Evolutionary conservation across 1,284 basidiomycete species (phyloP), one percentile per base, ranked within the genome.

Genomic region (Bondarzewia mesenterica): DNA sequence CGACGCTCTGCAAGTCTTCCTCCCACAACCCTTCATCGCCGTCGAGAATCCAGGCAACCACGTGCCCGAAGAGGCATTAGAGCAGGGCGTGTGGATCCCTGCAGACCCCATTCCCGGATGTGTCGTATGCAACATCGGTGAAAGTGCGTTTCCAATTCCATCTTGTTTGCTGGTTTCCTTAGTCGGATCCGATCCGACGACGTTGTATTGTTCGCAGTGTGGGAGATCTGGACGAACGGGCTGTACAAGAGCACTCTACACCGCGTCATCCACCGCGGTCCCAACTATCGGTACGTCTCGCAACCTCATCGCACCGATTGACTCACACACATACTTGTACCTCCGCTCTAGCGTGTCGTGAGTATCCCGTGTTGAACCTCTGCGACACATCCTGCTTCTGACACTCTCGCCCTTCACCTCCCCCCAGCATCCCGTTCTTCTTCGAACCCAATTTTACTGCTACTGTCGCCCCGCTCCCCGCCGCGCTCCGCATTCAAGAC

Each of bases 201-300:
- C 23, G n/a, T n/a, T n/a, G n/a, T 35, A 35, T 35, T 35, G 32
- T n/a, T 35, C 32, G n/a, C 32, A 85, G 83, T 88, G 85, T 89
- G 86, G 85, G 86, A 91, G 71, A 74, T 83, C 36, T 92, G 89
- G 89, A 83, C 83, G 10, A 81, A 84, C 55, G 88, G 88, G 0
- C 61, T 92, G 48, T 92, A 92, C 60, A 75, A 73, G 56, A 75
- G 77, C 47, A 91, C 89, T 1, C 67, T 92, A 18, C 89, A 92
- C 61, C 74, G 87, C 7, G 89, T 92, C 7, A 68, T 92, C 4
- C 89, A 92, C 56, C 67, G 70, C 52, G 76, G 79, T 5, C 67
- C 73, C 7, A 86, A 85, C 60, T 90, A 89, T 62, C 77, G 89
- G 82, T 86, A 53, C 29, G 66, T 52, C 29, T 3, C 3, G 4